Base-by-base conservation (phyloP, 2,329 filamentous ascomycete genomes). In the Trichoderma brevicompactum region DNA sequence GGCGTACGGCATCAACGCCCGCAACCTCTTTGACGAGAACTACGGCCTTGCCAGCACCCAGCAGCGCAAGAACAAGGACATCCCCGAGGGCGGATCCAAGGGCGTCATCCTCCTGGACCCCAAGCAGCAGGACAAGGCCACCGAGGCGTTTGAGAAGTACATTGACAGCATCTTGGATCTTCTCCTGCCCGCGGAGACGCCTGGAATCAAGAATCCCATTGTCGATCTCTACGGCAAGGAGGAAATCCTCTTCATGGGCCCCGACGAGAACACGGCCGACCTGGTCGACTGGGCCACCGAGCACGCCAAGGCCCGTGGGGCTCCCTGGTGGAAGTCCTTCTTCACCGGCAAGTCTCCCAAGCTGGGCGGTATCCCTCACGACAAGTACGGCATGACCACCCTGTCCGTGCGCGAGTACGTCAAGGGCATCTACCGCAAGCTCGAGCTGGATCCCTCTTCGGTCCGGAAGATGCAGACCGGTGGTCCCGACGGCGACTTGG, bases 311-410 rank as follows among this genome's bases (percentile, higher is more conserved):
- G 82, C 82, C 68, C 89, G 95, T 72, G 93, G 93, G 52, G 95
- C 95, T 5, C 92, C 93, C 34, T 99, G 94, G 92, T 99, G 95
- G 95, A 99, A 99, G 84, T 99, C 95, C 0, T 99, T 99, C 87
- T 99, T 99, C 85, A 99, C 95, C 2, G 95, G 95, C 74, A 99
- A 99, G 85, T 97, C 92, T 71, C 95, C 93, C 61, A 95, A 91
- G 79, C 86, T 99, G 13, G 95, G 95, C 69, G 95, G 95, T 75
- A 99, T 99, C 71, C 95, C 95, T 43, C 95, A 99, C 79, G 95
- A 99, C 77, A 81, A 84, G 46, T 99, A 99, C 75, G 95, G 95
- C 73, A 99, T 99, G 95, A 99, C 95, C 0, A 98, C 95, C 0
- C 81, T 98, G 65, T 97, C 94, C 6, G 94, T 99, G 56, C 92